Conservation (phyloP, 768 basidiomycete genomes). For the Podaxis mareebaensis region DNA sequence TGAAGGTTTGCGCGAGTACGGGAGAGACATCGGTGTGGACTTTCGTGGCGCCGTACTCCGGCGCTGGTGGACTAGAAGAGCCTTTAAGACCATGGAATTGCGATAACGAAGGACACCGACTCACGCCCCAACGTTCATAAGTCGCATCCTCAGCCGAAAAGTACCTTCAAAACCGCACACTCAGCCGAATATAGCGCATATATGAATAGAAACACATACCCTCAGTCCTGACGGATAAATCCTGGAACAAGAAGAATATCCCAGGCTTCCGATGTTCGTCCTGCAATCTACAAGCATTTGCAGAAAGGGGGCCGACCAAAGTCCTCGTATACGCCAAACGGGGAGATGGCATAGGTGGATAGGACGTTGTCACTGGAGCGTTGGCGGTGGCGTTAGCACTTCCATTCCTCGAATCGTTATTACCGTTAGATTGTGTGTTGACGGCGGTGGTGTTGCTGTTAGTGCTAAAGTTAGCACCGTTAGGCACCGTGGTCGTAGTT, state of each 20-base stretch:
- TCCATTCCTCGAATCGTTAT: not conserved
- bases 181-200: not conserved
- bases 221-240: conserved; percentile 91
- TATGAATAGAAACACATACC: conserved; percentile 40
- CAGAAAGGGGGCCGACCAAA: conserved; percentile 85
- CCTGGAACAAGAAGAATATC: conserved; percentile 95
- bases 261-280: conserved; percentile 87
- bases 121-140: conserved; percentile 92
- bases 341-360: conserved; percentile 34
- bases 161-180: conserved; percentile 48
- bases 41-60: conserved; percentile 62
- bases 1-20: conserved; percentile 82
- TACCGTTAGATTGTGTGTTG: not conserved
- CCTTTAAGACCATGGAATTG: too few species aligned
- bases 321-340: conserved; percentile 77
- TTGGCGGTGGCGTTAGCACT: not conserved
- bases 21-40: conserved; percentile 72
- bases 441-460: not conserved
- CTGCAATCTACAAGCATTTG: conserved; percentile 80
- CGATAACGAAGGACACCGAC: conserved; percentile 33
- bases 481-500: not conserved
- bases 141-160: conserved; percentile 82
- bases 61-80: conserved; percentile 60
- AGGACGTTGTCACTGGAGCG: conserved; percentile 20
- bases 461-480: conserved; percentile 1